A percentile compares a stretch with the other conserved stretches of the same genome.
These are phyloP conservation scores for Amanita inopinata DNA, from an alignment of 768 basidiomycete species.

Conservation along the genomic window DNA sequence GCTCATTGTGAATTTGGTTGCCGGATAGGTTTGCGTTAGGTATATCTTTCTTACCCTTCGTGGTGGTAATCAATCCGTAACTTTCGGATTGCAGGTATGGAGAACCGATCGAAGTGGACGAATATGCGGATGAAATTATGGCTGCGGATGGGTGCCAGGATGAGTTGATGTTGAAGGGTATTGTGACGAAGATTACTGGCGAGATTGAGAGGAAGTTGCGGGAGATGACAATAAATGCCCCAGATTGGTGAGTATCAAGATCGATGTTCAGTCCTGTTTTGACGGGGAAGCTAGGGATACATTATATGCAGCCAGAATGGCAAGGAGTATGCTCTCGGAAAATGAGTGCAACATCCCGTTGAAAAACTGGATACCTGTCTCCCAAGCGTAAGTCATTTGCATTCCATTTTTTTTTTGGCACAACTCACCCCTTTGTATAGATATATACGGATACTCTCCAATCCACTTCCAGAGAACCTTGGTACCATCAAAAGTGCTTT, in stretches of 20 bases:
- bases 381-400: slow-evolving; percentile 92
- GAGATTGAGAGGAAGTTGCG: slow-evolving; percentile 62
- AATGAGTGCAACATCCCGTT: slow-evolving; percentile 67
- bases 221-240: slow-evolving; percentile 79
- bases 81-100: slow-evolving; percentile 73
- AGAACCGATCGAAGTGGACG: slow-evolving; percentile 64
- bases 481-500: no score
- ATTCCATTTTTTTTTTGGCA: no score
- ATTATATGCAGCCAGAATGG: slow-evolving; percentile 84
- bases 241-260: slow-evolving; percentile 70
- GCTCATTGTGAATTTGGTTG: no score
- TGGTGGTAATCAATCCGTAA: no score
- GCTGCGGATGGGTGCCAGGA: no score
- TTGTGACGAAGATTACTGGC: slow-evolving; percentile 81
- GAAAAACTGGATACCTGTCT: slow-evolving; percentile 73
- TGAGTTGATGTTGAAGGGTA: slow-evolving; percentile 65
- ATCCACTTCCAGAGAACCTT: no score
- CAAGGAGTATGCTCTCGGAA: slow-evolving; percentile 89
- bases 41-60: no score
- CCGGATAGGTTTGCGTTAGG: no score
- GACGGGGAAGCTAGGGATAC: slow-evolving; percentile 59
- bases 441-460: no score
- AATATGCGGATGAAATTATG: slow-evolving; percentile 70
- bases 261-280: background rate
- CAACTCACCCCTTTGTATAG: no score